A percentile compares a stretch with the other conserved stretches of the same genome.
Conservation (phyloP, 2,329 filamentous ascomycete species). For the Colletotrichum sansevieriae region DNA sequence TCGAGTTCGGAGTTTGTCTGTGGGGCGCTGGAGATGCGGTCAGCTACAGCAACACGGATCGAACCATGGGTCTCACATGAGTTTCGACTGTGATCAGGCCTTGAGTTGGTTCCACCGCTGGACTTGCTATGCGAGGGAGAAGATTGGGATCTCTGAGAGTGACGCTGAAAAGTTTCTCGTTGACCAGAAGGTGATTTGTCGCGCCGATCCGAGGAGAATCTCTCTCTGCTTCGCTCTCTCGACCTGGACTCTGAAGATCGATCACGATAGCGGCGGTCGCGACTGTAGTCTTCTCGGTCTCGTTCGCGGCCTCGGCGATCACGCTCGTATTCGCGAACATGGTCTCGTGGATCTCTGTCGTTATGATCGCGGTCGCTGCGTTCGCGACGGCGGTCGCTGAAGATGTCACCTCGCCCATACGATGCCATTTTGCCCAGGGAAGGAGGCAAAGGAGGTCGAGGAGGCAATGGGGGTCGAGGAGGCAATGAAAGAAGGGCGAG, state of each 20-base stretch:
- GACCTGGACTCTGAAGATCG: slow-evolving; percentile 7
- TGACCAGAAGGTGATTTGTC: background rate
- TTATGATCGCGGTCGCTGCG: background rate
- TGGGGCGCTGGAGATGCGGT: slow-evolving; percentile 7
- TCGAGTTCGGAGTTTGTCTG: background rate
- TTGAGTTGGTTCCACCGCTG: background rate
- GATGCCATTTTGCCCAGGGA: slow-evolving; percentile 1
- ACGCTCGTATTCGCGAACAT: slow-evolving; percentile 26
- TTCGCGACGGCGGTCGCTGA: slow-evolving; percentile 20
- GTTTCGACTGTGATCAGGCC: background rate
- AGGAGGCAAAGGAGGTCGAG: background rate
- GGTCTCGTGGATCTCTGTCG: background rate
- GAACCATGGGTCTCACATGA: background rate
- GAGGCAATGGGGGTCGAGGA: no score
- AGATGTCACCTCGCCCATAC: slow-evolving; percentile 17
- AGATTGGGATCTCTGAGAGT: slow-evolving; percentile 1
- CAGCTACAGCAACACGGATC: background rate
- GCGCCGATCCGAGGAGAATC: background rate
- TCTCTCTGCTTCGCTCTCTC: background rate
- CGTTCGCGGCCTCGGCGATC: slow-evolving; percentile 8
- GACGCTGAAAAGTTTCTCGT: slow-evolving; percentile 12
- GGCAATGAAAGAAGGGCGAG: background rate
- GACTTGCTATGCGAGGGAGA: slow-evolving; percentile 20
- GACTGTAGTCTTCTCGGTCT: background rate
- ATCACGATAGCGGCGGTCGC: slow-evolving; percentile 1